A percentile compares a stretch with the other conserved stretches of the same genome.
These are phyloP conservation scores for Talaromyces sp. DNA, from an alignment of 2,329 filamentous ascomycete species.

Conservation along the genomic window DNA sequence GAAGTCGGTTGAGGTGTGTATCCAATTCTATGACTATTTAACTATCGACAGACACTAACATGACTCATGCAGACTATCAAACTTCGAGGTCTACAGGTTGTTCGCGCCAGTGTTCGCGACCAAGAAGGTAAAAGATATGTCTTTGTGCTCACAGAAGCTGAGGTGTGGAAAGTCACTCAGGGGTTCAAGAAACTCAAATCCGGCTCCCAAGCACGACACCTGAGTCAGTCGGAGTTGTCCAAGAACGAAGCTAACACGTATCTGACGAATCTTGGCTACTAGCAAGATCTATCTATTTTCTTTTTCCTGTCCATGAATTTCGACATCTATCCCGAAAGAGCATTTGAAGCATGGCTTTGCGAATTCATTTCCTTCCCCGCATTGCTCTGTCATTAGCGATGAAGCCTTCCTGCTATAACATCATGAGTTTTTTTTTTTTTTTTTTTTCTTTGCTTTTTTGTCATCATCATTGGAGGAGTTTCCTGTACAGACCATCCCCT, in stretches of 20 bases:
- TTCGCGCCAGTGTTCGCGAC: constrained; percentile 59
- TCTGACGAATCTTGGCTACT: constrained; percentile 42
- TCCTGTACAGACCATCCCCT: constrained; percentile 15
- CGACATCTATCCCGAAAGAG: background rate
- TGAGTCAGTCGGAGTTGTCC: constrained; percentile 56
- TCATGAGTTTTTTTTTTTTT: constrained; percentile 1
- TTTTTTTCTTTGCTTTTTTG: background rate
- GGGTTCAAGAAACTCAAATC: constrained; percentile 57
- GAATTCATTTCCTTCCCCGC: background rate
- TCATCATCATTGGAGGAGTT: constrained; percentile 16
- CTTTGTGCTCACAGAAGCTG: constrained; percentile 58
- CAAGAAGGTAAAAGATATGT: constrained; percentile 61
- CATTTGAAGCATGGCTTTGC: constrained; percentile 8
- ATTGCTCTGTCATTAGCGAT: constrained; percentile 1
- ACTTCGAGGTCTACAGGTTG: constrained; percentile 52
- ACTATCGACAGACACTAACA: background rate
- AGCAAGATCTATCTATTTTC: background rate
- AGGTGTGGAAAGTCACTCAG: constrained; percentile 63
- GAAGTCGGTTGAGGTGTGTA: constrained; percentile 82
- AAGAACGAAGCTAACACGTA: constrained; percentile 43
- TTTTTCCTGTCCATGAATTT: background rate
- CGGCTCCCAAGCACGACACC: constrained; percentile 55
- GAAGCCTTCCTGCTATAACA: constrained; percentile 4
- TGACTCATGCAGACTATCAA: constrained; percentile 41
- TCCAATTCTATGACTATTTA: background rate